Evolutionary conservation across 1,139 yeast species (phyloP), one percentile per base, ranked within the genome.

Genomic region (Nakaseomyces kungkrabaensis): DNA sequence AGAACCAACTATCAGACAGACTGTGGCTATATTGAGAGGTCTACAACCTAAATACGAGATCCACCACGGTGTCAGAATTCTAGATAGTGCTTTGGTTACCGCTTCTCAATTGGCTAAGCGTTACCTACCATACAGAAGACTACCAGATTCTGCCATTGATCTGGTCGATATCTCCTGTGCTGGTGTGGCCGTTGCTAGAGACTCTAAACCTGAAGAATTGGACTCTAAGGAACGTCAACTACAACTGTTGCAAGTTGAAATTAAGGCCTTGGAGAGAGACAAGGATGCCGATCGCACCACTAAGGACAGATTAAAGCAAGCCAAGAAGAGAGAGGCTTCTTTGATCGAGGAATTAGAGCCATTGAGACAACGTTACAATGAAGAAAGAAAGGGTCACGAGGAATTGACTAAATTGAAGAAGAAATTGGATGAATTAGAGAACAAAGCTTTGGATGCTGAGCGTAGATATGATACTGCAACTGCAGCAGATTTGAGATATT

Each of bases 81-180:
- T 92, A 61, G 98, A 92, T 70, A 83, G 92, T 64, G 97, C 98
- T 0, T 75, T 92, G 56, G 98, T 94, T 5, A 72, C 95, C 36
- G 97, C 98, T 50, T 95, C 98, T 27, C 96, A 87, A 68, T 74
- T 94, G 60, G 98, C 98, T 32, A 85, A 95, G 45, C 79, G 98
- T 59, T 92, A 92, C 66, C 77, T 92, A 60, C 95, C 98, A 5
- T 90, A 90, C 72, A 82, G 98, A 71, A 86, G 94, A 65, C 76
- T 94, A 59, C 99, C 99, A 5, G 99, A 92, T 68, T 87, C 96
- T 17, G 99, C 99, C 1, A 95, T 92, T 54, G 99, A 92, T 69
- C 75, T 92, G 61, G 88, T 92, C 58, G 99, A 92, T 72, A 97
- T 92, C 67, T 79, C 97, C 8, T 95, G 97, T 48, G 98, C 98